phyloP scores from a whole-genome alignment of 73 alveolate genomes.

The Tetrahymena elliotti region DNA sequence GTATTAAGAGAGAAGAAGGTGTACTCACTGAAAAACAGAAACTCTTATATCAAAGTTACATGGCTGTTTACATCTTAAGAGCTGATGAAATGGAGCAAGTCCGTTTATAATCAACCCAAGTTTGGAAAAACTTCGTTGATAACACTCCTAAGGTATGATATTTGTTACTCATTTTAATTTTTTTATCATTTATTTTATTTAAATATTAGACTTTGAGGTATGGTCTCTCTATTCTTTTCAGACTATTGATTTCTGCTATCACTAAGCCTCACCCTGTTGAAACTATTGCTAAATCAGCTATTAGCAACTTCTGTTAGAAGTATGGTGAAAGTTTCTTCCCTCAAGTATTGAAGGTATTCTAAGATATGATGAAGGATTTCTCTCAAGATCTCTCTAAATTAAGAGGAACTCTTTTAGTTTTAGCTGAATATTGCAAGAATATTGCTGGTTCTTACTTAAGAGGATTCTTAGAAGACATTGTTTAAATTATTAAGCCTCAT shows the following conservation, averaged over 20 bases:
- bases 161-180: neutral
- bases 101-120: constrained; percentile 46
- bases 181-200: neutral
- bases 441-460: neutral
- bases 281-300: constrained; percentile 11
- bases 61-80: constrained; percentile 46
- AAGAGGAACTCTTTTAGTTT: constrained; percentile 21
- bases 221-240: constrained; percentile 7
- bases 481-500: constrained; percentile 10
- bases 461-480: neutral
- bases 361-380: neutral
- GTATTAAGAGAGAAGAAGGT: constrained; percentile 3
- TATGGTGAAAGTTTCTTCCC: constrained; percentile 47
- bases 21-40: constrained; percentile 30
- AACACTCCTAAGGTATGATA: constrained; percentile 31
- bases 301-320: constrained; percentile 39
- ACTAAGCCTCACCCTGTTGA: neutral
- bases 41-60: constrained; percentile 33
- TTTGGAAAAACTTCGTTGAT: constrained; percentile 71
- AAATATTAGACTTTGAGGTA: constrained; percentile 13
- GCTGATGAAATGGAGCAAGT: constrained; percentile 59
- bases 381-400: neutral
- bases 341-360: constrained; percentile 43
- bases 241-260: neutral
- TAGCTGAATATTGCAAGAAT: constrained; percentile 1